Percentiles rank a stretch among this genome's conserved stretches.
Conservation (phyloP, 352 stramenopile genomes). For the Blastocystis sp. region DNA sequence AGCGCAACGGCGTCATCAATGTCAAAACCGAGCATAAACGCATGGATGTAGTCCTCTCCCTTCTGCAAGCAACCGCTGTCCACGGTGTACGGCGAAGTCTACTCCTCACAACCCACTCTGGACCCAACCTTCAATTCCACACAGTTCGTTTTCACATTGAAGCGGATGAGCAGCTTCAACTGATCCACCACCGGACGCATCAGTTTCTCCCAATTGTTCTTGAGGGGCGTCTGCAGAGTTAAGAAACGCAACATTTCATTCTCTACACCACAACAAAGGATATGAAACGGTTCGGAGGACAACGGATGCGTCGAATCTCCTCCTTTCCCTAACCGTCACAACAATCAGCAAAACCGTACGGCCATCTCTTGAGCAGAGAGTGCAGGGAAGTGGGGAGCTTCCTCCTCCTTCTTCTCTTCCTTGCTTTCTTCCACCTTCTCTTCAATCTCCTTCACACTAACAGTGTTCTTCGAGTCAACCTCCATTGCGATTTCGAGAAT, state of each 20-base stretch:
- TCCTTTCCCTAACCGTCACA: slow-evolving; percentile 16
- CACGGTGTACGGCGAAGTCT: slow-evolving; percentile 87
- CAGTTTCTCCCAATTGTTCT: slow-evolving; percentile 96
- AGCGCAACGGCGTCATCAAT: slow-evolving; percentile 92
- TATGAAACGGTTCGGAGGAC: slow-evolving; percentile 68
- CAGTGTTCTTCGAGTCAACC: not conserved
- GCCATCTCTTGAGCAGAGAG: slow-evolving; percentile 61
- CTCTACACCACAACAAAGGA: slow-evolving; percentile 20
- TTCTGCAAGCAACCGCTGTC: slow-evolving; percentile 92
- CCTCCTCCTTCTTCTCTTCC: slow-evolving; percentile 6
- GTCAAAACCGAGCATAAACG: slow-evolving; percentile 99
- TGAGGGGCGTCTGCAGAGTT: slow-evolving; percentile 89
- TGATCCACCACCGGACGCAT: slow-evolving; percentile 96
- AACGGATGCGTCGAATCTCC: slow-evolving; percentile 66
- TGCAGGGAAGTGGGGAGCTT: slow-evolving; percentile 35
- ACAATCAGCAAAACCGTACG: not conserved
- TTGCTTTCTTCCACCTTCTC: not conserved
- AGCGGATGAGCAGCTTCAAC: slow-evolving; percentile 93
- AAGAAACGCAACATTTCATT: not conserved
- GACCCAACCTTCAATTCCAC: slow-evolving; percentile 87
- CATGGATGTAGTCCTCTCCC: slow-evolving; percentile 84
- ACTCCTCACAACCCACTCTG: not conserved
- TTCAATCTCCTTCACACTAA: slow-evolving; percentile 4
- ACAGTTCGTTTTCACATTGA: slow-evolving; percentile 96
- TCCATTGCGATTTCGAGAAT: slow-evolving; percentile 4